These are phyloP conservation scores for Dendrocalamus latiflorus DNA, from an alignment of 202 grass and related monocot genomes.

Conservation along the genomic window DNA sequence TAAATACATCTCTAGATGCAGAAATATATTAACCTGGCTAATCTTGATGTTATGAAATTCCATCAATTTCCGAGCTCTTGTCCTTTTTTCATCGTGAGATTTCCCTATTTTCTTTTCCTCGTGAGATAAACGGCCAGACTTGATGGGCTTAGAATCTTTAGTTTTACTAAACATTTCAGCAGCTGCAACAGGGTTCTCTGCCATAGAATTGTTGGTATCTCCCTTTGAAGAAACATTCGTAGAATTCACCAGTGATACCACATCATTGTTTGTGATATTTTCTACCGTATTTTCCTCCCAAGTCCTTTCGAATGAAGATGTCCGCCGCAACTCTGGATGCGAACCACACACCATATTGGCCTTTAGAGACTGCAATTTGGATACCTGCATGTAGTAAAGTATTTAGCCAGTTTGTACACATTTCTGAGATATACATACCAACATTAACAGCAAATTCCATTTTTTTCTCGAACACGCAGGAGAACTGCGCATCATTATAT, in stretches of 20 bases:
- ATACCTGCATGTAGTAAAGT: constrained; percentile 50
- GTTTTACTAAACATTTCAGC: constrained; percentile 55
- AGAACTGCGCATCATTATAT: too few species aligned
- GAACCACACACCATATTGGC: constrained; percentile 88
- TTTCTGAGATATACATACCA: neutral
- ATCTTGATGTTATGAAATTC: constrained; percentile 98
- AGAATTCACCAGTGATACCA: constrained; percentile 53
- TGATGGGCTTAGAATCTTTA: constrained; percentile 73
- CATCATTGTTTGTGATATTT: constrained; percentile 56
- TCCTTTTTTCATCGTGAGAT: constrained; percentile 73
- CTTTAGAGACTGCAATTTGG: constrained; percentile 74
- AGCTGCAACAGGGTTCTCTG: constrained; percentile 45
- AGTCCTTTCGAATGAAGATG: constrained; percentile 74
- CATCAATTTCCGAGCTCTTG: constrained; percentile 68
- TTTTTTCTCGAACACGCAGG: too few species aligned
- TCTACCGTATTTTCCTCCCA: constrained; percentile 66
- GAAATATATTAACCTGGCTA: constrained; percentile 68
- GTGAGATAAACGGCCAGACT: constrained; percentile 67
- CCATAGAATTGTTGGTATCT: constrained; percentile 37
- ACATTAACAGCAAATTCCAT: neutral
- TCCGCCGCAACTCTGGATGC: constrained; percentile 62
- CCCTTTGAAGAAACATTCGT: constrained; percentile 55
- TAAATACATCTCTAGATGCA: constrained; percentile 16
- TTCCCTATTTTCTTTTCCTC: constrained; percentile 91
- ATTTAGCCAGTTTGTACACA: constrained; percentile 11